Evolutionary conservation across 495 filamentous ascomycete genomes (phyloP), one percentile per base, ranked within the genome.

Genomic region (Hypoxylon fuscum): DNA sequence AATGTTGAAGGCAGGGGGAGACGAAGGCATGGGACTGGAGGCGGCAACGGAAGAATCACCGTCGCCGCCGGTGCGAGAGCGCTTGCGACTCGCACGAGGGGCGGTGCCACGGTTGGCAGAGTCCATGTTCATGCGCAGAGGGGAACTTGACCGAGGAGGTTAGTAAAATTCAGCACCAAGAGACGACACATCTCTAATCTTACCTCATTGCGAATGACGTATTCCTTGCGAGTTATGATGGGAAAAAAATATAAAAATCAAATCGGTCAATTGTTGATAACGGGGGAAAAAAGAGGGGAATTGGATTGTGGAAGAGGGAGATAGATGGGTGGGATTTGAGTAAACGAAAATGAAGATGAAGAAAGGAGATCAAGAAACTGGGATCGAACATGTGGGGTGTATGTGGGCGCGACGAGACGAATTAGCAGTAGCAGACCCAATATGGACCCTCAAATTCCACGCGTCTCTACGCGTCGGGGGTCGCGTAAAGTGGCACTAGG

Each of bases 21-120:
- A 78, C 11, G 74, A 74, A 71, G 79, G 74, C 71, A 77, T 73
- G 20, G 79, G 79, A 45, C 78, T 82, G 5, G 77, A 79, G 53
- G 87, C 87, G 37, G 81, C 84, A 57, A 85, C 82, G 11, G 91
- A 89, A 22, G 90, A 90, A 12, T 85, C 66, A 22, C 73, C 61
- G 78, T 81, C 69, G 69, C 93, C 90, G 66, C 91, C 91, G 60
- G 90, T 89, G 81, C 93, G 88, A 12, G 87, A 85, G 64, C 93
- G 86, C 79, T 97, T 97, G 56, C 92, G 89, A 65, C 83, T 81
- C 62, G 80, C 85, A 51, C 81, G 70, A 70, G 67, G 55, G 20
- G 79, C 78, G 46, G 81, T 62, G 48, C 92, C 92, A 55, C 92
- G 88, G 74, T 97, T 97, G 68, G 89, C 93, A 66, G 93, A 91